Conservation (phyloP, 2,329 filamentous ascomycete species). For the Neofusicoccum sp. region DNA sequence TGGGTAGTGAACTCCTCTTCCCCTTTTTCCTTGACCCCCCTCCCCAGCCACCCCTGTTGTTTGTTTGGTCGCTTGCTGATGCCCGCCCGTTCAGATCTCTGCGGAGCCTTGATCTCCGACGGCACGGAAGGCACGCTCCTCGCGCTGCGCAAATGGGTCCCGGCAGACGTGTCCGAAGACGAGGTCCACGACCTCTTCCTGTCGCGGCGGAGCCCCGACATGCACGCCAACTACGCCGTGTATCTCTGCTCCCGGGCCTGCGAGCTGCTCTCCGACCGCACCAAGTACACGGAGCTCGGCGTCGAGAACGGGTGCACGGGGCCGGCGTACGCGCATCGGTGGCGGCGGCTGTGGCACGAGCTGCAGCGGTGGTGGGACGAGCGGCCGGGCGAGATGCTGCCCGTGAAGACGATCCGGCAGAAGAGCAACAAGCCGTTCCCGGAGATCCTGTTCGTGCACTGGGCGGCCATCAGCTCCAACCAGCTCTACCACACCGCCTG, state of each 20-base stretch:
- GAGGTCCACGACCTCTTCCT: slow-evolving; percentile 39
- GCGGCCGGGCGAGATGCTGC: slow-evolving; percentile 51
- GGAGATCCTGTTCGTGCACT: slow-evolving; percentile 56
- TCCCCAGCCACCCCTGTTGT: neutral
- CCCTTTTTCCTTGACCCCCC: neutral
- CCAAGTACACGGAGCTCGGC: slow-evolving; percentile 52
- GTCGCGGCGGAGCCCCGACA: slow-evolving; percentile 42
- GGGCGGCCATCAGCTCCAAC: slow-evolving; percentile 60
- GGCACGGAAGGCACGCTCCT: slow-evolving; percentile 52
- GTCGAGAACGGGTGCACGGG: slow-evolving; percentile 49
- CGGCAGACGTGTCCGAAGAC: slow-evolving; percentile 29
- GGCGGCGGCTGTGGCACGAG: slow-evolving; percentile 54
- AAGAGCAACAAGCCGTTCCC: slow-evolving; percentile 50
- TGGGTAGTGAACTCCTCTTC: slow-evolving; percentile 39
- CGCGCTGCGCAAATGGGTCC: slow-evolving; percentile 51
- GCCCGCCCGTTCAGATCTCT: slow-evolving; percentile 44
- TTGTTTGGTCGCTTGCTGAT: neutral
- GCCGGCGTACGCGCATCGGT: slow-evolving; percentile 46
- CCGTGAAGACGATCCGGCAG: slow-evolving; percentile 45
- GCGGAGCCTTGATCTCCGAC: slow-evolving; percentile 56
- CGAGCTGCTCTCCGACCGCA: slow-evolving; percentile 54
- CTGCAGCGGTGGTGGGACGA: slow-evolving; percentile 53
- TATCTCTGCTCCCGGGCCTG: slow-evolving; percentile 52
- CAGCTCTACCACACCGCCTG: slow-evolving; percentile 61
- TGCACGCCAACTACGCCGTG: slow-evolving; percentile 56